Percentiles rank a stretch among this genome's conserved stretches.
These are phyloP conservation scores for Balakata baccata DNA, from an alignment of 345 rosid genomes.

Conservation along the genomic window DNA sequence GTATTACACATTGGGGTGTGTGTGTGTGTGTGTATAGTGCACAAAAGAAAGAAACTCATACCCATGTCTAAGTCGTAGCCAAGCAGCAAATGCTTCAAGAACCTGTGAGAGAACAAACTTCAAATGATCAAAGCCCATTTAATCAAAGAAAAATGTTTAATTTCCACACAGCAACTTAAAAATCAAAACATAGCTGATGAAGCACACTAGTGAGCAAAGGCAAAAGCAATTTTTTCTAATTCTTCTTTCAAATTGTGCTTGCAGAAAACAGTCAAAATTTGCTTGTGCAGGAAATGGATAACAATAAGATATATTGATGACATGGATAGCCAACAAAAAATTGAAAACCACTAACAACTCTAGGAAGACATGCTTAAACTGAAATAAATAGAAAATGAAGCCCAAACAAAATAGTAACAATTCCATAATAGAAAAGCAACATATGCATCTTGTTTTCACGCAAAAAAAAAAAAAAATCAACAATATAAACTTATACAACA, in stretches of 20 bases:
- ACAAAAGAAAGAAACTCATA: constrained; percentile 33
- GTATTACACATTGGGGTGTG: not conserved
- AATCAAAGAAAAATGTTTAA: not conserved
- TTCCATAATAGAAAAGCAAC: not conserved
- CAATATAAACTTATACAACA: too few relatives aligned
- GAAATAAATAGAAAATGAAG: not conserved
- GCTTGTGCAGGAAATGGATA: not conserved
- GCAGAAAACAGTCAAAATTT: constrained; percentile 1
- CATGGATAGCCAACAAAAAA: not conserved
- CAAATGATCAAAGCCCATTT: constrained; percentile 25
- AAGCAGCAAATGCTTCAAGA: constrained; percentile 97
- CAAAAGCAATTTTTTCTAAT: not conserved
- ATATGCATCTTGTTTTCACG: not conserved
- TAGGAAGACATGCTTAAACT: not conserved
- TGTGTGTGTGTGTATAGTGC: not conserved
- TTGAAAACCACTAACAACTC: not conserved
- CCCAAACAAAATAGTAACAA: not conserved
- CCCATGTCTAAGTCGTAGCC: constrained; percentile 94
- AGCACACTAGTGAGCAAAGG: not conserved
- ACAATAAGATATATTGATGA: not conserved
- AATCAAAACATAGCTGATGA: not conserved
- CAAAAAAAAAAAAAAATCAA: too few relatives aligned
- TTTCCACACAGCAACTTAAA: not conserved
- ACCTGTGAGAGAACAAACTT: constrained; percentile 55
- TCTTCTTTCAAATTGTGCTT: not conserved